Base-by-base conservation (phyloP, 2,329 filamentous ascomycete species). In the Pyricularia grisea region DNA sequence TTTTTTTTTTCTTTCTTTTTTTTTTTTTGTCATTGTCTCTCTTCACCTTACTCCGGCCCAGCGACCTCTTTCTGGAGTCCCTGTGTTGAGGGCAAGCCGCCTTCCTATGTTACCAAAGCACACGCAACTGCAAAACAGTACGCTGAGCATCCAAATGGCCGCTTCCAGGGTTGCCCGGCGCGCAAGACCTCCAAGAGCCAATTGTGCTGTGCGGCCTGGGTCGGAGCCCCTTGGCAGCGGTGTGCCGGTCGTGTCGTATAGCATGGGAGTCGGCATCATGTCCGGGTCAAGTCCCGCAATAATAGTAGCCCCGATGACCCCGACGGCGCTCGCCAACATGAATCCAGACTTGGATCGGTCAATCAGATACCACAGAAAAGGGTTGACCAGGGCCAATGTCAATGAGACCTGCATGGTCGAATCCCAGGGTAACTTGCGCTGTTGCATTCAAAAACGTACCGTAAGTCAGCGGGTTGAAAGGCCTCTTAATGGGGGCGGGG, bases 31-130 rank as follows among this genome's bases (percentile, higher is more conserved):
- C n/a, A n/a, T n/a, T n/a, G n/a, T n/a, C n/a, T n/a, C n/a, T n/a
- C n/a, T 58, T 58, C 23, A 75, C 69, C 79, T 77, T 66, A 81
- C 73, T n/a, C 79, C 80, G 42, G 78, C 81, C 82, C 81, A 84
- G 61, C 84, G 76, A 2, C 81, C 81, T 70, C 79, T 80, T n/a
- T 75, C 77, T 0, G 75, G 77, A 1, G 78, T 78, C n/a, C 78
- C 78, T 69, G 75, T 77, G 27, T 80, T 84, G 72, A 87, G 79
- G n/a, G 90, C 89, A 72, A 98, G 80, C 71, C 92, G 85, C 71
- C 95, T 85, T 14, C 95, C 95, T 75, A 99, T 93, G 76, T 97
- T 98, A 12, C 95, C 95, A 82, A 99, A 97, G 79, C 94, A 97
- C 11, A 98, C 88, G 73, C 92, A 93, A 75, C 92, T 96, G 79